Conservation (phyloP, 257 asterid genomes). For the Solanum piurae region DNA sequence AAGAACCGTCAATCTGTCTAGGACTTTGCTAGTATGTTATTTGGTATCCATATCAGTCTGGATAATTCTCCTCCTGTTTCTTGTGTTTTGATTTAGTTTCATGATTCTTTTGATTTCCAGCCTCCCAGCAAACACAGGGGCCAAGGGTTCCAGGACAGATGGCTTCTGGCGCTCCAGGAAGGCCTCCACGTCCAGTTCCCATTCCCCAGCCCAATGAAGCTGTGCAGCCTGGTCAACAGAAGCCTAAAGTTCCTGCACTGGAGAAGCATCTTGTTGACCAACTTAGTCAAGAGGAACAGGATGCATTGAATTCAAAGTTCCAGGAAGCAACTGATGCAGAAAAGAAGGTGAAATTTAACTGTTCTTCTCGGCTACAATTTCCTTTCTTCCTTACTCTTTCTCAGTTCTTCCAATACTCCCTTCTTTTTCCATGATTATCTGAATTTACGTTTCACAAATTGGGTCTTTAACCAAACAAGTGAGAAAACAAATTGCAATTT, state of each 20-base stretch:
- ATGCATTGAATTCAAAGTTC: conserved; percentile 62
- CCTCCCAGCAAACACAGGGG: conserved; percentile 53
- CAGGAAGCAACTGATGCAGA: conserved; percentile 92
- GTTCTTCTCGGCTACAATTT: not conserved
- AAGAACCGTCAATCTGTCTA: not conserved
- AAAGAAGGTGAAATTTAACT: conserved; percentile 47
- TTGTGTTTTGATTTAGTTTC: not conserved
- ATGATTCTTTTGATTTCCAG: conserved; percentile 17
- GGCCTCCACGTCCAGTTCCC: conserved; percentile 90
- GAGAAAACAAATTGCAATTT: not conserved
- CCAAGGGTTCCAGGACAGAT: conserved; percentile 33
- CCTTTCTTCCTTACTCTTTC: not conserved
- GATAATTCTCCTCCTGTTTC: not conserved
- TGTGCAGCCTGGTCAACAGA: conserved; percentile 44
- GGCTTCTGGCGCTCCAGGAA: conserved; percentile 43
- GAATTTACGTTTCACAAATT: not conserved
- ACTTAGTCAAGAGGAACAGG: conserved; percentile 90
- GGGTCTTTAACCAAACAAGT: not conserved
- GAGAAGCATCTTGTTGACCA: conserved; percentile 85
- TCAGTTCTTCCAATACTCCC: not conserved
- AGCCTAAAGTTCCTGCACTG: conserved; percentile 83
- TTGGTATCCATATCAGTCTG: not conserved
- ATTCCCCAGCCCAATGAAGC: conserved; percentile 50
- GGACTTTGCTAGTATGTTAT: not conserved
- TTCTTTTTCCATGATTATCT: not conserved